Base-by-base conservation (phyloP, 345 rosid species). In the Rubroshorea leprosula region DNA sequence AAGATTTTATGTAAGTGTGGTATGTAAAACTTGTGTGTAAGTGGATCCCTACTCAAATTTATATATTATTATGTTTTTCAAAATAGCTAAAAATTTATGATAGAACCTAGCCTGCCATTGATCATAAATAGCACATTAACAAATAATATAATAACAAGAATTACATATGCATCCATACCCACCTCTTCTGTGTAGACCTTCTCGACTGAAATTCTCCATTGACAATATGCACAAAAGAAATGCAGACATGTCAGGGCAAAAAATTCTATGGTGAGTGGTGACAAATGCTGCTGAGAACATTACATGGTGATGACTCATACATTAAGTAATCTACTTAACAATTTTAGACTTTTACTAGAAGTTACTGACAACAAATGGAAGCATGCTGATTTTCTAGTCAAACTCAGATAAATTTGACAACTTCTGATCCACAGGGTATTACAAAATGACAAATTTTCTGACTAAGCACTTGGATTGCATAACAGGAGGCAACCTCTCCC, bases 101-200 rank as follows among this genome's bases (percentile, higher is more conserved):
- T 17, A 23, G 35, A 15, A 19, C 23, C 13, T 41, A 6, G n/a
- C 41, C 23, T 26, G 23, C 17, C 20, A 27, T 26, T 17, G 27
- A 24, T 51, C 12, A 23, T n/a, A 17, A 55, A 60, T 41, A 51
- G 21, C 16, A 20, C 16, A 58, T 45, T 52, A 57, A 44, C 6
- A 9, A 61, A 22, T 25, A 52, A 47, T 5, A 59, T 54, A 43
- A 6, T 10, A 49, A 35, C 35, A 38, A 25, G 21, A 24, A 49
- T 14, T 43, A 21, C 21, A 10, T 55, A 48, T 20, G 41, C 3
- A 35, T 35, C 41, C 12, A 35, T 8, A 35, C 2, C 10, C 72
- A 83, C 89, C 82, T 83, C 62, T 76, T 78, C 44, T 76, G 78
- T 5, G 75, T 64, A 14, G 89, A 83, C 63, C 72, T 80, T 76